phyloP scores from a whole-genome alignment of 2,329 filamentous ascomycete species.

The Periconia sp. region DNA sequence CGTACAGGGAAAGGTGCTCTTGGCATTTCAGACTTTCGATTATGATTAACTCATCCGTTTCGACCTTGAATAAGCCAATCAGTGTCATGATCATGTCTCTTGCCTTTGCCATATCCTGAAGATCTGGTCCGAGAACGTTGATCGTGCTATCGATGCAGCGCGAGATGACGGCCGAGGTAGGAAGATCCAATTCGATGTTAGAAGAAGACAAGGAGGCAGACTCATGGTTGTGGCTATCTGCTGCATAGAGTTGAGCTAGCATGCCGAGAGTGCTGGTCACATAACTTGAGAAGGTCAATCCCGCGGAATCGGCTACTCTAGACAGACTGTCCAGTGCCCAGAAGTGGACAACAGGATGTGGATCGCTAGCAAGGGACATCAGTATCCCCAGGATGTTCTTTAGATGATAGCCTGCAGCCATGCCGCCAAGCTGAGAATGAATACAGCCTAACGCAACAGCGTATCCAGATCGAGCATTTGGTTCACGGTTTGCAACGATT shows the following conservation, averaged over 20 bases:
- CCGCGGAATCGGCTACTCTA: slow-evolving; percentile 87
- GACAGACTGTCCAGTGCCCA: slow-evolving; percentile 92
- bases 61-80: slow-evolving; percentile 80
- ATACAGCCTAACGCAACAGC: slow-evolving; percentile 93
- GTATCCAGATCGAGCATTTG: slow-evolving; percentile 90
- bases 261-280: slow-evolving; percentile 91
- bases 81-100: slow-evolving; percentile 89
- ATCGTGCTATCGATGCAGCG: slow-evolving; percentile 94
- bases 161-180: slow-evolving; percentile 81
- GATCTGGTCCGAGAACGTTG: slow-evolving; percentile 92
- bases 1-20: slow-evolving; percentile 91
- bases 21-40: slow-evolving; percentile 81
- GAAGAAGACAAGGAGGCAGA: slow-evolving; percentile 80
- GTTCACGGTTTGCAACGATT: slow-evolving; percentile 92
- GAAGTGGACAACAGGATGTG: slow-evolving; percentile 93
- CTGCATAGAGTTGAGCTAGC: slow-evolving; percentile 89
- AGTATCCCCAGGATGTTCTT: slow-evolving; percentile 97
- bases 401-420: slow-evolving; percentile 94
- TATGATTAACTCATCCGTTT: slow-evolving; percentile 73
- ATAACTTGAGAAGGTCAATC: slow-evolving; percentile 88
- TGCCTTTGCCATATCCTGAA: slow-evolving; percentile 92
- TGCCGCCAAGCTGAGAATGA: slow-evolving; percentile 92
- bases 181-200: slow-evolving; percentile 85
- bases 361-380: slow-evolving; percentile 97
- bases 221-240: slow-evolving; percentile 89